Conservation (phyloP, 805 yeast genomes). For the Blastobotrys americana region DNA sequence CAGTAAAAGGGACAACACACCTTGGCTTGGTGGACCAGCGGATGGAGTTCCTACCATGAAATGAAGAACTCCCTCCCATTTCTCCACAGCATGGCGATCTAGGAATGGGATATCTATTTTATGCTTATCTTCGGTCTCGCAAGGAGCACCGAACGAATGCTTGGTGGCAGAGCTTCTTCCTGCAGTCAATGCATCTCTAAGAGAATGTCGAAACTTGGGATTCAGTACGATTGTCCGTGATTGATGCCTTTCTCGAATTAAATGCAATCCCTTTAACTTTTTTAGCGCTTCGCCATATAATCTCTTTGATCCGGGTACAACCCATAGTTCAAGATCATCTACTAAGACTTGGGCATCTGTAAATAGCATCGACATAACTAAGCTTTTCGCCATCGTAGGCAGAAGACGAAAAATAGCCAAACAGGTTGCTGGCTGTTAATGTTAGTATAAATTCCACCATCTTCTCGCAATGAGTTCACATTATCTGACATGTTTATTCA, state of each 20-base stretch:
- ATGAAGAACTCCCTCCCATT: constrained; percentile 94
- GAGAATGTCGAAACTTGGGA: constrained; percentile 64
- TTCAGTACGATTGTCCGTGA: constrained; percentile 45
- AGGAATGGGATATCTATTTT: constrained; percentile 57
- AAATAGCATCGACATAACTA: constrained; percentile 80
- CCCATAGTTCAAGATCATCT: constrained; percentile 67
- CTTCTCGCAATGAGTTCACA: neutral
- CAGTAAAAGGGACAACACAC: constrained; percentile 66
- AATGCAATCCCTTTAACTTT: constrained; percentile 65
- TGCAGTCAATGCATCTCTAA: constrained; percentile 81
- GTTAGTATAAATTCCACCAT: constrained; percentile 4
- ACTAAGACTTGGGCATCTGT: constrained; percentile 64
- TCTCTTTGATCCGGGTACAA: constrained; percentile 48
- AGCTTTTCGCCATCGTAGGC: constrained; percentile 84
- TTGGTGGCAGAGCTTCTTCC: constrained; percentile 43
- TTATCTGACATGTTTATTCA: neutral
- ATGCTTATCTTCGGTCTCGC: constrained; percentile 48
- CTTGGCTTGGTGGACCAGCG: constrained; percentile 62
- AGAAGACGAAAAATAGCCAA: constrained; percentile 83
- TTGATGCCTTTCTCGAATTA: constrained; percentile 51
- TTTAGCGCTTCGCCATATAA: constrained; percentile 69
- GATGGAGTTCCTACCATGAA: constrained; percentile 92
- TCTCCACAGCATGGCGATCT: constrained; percentile 71
- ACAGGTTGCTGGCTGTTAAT: constrained; percentile 72
- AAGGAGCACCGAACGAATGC: constrained; percentile 70